Percentiles rank a stretch among this genome's conserved stretches.
Conservation (phyloP, 2,329 filamentous ascomycete genomes). For the Trichoderma atroviride region DNA sequence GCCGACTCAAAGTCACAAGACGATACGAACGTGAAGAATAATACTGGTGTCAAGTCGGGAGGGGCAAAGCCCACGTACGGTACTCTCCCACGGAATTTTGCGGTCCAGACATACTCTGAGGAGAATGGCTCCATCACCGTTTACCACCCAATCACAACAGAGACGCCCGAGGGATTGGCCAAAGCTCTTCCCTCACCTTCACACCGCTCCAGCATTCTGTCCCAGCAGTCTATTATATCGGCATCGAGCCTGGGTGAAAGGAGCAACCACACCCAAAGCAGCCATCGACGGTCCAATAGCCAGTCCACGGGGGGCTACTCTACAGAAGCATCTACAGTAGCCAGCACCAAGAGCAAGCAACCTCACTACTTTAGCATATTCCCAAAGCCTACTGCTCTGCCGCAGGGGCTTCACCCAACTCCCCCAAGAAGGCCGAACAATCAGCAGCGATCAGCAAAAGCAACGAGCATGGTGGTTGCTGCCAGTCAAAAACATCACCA, state of each 20-base stretch:
- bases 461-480: conserved; percentile 35
- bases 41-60: background rate
- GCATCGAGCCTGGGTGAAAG: background rate
- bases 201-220: conserved; percentile 1
- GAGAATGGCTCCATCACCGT: conserved; percentile 45
- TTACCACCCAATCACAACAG: conserved; percentile 28
- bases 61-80: background rate
- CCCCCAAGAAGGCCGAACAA: background rate
- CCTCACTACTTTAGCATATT: conserved; percentile 33
- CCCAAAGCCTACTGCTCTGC: conserved; percentile 32
- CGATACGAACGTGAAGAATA: conserved; percentile 35
- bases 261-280: background rate
- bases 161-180: background rate
- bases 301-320: conserved; percentile 7
- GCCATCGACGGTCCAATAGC: background rate
- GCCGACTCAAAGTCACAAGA: conserved; percentile 40
- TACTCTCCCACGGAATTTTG: conserved; percentile 25
- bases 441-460: conserved; percentile 10
- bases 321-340: conserved; percentile 24
- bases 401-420: conserved; percentile 8
- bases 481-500: conserved; percentile 20
- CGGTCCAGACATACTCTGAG: conserved; percentile 38
- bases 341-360: conserved; percentile 27
- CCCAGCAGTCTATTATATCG: background rate
- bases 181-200: background rate